Evolutionary conservation across 2,329 filamentous ascomycete genomes (phyloP), one percentile per base, ranked within the genome.

Genomic region (Coniochaeta pulveracea): DNA sequence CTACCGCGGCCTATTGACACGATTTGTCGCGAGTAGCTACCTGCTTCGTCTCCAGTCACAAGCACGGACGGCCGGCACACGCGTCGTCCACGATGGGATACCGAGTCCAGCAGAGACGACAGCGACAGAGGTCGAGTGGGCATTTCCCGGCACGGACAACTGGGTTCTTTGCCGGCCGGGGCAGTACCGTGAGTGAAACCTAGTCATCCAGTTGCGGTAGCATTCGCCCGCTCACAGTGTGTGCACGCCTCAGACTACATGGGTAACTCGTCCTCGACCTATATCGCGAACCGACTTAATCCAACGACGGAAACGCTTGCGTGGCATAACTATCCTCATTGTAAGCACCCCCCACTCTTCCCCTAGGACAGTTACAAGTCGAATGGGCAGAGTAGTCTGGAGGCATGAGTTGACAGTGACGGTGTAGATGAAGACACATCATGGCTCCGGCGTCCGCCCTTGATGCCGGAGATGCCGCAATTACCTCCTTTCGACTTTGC

Each of bases 401-500:
- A 24, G 22, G 31, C 12, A 33, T 9, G 22, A 19, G 12, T 12
- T 17, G 12, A 33, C 19, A 17, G n/a, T 6, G 14, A 10, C 8
- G 29, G 8, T 4, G 30, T 15, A 31, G 28, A 36, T 17, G 35
- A 37, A 14, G 35, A 37, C 19, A 37, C 35, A 17, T 37, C 35
- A 11, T 37, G 35, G 35, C 25, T 37, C n/a, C 29, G 35, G 29
- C 35, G 35, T 28, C 25, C 34, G 22, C 35, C 35, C 10, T 16
- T 37, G 23, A 37, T 37, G 35, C 35, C 28, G n/a, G 29, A 33
- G 28, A 37, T 37, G 35, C 35, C 35, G n/a, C 35, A 37, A 23
- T 45, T 67, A 2, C 64, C 64, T 1, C 61, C 63, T 0, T 55
- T 57, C 17, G 61, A 66, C 23, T 60, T 64, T 38, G 64, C 64